Percentiles rank a stretch among this genome's conserved stretches.
These are phyloP conservation scores for Breviolum minutum DNA, from an alignment of 73 alveolate species.

Conservation along the genomic window DNA sequence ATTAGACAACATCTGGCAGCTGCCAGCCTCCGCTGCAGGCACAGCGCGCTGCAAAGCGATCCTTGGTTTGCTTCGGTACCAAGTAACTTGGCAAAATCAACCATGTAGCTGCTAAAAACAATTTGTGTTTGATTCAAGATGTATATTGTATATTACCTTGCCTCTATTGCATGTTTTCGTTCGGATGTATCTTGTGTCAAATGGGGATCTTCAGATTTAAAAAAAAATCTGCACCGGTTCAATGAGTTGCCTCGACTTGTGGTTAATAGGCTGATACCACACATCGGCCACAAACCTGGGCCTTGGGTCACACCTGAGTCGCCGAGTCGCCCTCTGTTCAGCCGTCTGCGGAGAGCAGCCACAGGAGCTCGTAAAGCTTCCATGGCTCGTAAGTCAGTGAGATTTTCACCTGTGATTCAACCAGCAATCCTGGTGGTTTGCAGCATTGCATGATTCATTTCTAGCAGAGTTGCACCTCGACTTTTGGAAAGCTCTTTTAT, in stretches of 20 bases:
- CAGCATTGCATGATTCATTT: background rate
- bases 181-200: no score
- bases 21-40: constrained; percentile 14
- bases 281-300: no score
- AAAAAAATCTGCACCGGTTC: no score
- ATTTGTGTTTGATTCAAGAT: no score
- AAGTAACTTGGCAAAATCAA: no score
- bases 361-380: constrained; percentile 91
- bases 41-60: constrained; percentile 65
- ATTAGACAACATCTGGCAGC: background rate
- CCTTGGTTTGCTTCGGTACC: background rate
- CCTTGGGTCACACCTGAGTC: background rate
- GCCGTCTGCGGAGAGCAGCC: constrained; percentile 65
- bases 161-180: no score
- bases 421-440: background rate
- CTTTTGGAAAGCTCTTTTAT: no score
- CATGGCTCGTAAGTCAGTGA: background rate
- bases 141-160: no score
- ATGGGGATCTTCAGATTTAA: no score
- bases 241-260: no score
- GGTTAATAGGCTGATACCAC: no score
- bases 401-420: background rate
- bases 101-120: no score
- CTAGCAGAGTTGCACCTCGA: background rate
- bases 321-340: constrained; percentile 41